Base-by-base conservation (phyloP, 139 green algal species). In the Volvox reticuliferus region DNA sequence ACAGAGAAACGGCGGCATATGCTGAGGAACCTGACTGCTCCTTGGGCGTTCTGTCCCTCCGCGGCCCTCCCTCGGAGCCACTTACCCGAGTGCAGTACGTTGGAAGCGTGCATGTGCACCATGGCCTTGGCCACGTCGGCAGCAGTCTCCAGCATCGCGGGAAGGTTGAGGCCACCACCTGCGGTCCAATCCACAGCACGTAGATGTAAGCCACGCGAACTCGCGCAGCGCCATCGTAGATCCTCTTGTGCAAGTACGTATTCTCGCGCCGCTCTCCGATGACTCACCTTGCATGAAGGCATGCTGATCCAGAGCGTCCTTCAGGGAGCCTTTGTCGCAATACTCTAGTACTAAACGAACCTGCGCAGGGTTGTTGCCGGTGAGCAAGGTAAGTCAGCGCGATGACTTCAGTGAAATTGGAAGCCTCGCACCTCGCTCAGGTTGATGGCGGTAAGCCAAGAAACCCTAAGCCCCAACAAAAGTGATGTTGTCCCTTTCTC, bases 321-420 rank as follows among this genome's bases (percentile, higher is more conserved):
- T 68, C 0, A 95, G 89, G 26, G 79, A 92, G 78, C 93, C 93
- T 86, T 92, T 91, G 90, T 96, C 93, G 85, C 94, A 96, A 44
- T 92, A 93, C 93, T 96, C 94, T 62, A 95, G 79, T 67, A 95
- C 93, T 61, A 96, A 82, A 26, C 92, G 91, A 12, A 94, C 93
- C 93, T 96, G 82, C 71, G 14, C 71, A n/a, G 71, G 2, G 13
- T 26, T 14, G 44, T 55, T 14, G 44, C 44, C 44, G 44, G 44
- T n/a, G n/a, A n/a, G n/a, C n/a, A n/a, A n/a, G n/a, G n/a, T n/a
- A n/a, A n/a, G n/a, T n/a, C 44, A 55, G 9, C 44, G 44, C 9
- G 44, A 9, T 55, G 9, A 55, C 44, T 55, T 5, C 5, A 9
- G 44, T 55, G 44, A 55, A 55, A 14, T 55, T 55, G 44, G 9